phyloP scores from a whole-genome alignment of 306 rosid genomes.

The Sicyos edulis region DNA sequence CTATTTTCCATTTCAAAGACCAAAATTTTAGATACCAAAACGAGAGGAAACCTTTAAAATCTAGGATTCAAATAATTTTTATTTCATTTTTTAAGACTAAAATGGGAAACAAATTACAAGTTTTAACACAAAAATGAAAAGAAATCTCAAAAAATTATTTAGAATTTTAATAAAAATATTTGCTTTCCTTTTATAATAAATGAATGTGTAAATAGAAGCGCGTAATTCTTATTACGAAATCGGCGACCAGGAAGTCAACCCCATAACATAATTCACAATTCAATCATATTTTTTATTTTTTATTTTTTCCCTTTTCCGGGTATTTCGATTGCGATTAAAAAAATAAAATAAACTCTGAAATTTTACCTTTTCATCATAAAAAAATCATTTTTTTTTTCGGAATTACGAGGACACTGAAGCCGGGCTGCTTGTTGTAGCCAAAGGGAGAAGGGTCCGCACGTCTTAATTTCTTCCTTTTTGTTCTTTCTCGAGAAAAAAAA shows the following conservation, averaged over 20 bases:
- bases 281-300: too few species aligned
- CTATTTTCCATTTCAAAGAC: too few species aligned
- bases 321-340: neutral
- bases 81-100: too few species aligned
- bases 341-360: neutral
- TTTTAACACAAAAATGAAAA: too few species aligned
- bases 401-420: constrained; percentile 8
- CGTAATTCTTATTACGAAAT: too few species aligned
- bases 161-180: too few species aligned
- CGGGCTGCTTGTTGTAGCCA: neutral
- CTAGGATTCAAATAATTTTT: too few species aligned
- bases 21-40: too few species aligned
- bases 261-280: neutral
- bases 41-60: too few species aligned
- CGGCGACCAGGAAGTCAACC: too few species aligned
- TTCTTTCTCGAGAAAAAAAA: constrained; percentile 24
- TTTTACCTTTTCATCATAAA: neutral
- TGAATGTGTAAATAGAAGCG: neutral
- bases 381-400: neutral
- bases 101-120: too few species aligned
- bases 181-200: neutral
- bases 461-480: neutral
- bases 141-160: too few species aligned
- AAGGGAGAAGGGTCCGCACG: constrained; percentile 18
- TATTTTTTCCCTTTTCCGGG: neutral